Evolutionary conservation across 2,329 filamentous ascomycete genomes (phyloP).

Genomic region (Aureobasidium vineae): DNA sequence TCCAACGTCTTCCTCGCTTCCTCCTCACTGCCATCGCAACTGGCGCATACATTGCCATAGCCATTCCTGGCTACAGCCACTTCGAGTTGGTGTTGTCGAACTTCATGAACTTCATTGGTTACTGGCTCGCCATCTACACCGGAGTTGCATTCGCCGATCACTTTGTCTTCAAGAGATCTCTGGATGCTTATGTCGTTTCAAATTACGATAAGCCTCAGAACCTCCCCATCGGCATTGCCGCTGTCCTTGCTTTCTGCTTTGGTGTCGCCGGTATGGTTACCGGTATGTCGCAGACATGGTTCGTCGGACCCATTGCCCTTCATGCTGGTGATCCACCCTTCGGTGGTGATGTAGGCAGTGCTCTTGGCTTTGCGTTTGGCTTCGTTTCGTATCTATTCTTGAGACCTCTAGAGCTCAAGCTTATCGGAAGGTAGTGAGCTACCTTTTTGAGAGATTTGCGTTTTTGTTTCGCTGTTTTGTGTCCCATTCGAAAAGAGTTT

Average conservation of each 20-base stretch:
- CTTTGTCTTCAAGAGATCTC: constrained; percentile 64
- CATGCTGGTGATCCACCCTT: constrained; percentile 53
- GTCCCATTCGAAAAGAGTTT: neutral
- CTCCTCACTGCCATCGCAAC: constrained; percentile 64
- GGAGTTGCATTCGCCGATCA: constrained; percentile 66
- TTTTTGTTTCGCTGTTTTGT: constrained; percentile 4
- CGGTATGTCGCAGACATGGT: constrained; percentile 69
- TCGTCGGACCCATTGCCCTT: constrained; percentile 63
- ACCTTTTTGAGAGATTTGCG: neutral
- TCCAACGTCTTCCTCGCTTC: constrained; percentile 64
- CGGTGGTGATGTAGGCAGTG: constrained; percentile 59
- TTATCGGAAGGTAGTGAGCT: constrained; percentile 32
- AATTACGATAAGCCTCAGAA: constrained; percentile 57
- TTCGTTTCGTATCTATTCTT: constrained; percentile 53
- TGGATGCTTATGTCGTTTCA: constrained; percentile 58
- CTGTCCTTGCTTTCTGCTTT: constrained; percentile 60
- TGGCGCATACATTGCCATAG: constrained; percentile 64
- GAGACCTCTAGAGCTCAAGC: constrained; percentile 51
- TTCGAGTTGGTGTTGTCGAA: constrained; percentile 66
- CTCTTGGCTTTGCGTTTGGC: constrained; percentile 63
- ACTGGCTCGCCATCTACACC: constrained; percentile 74
- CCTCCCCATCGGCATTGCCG: constrained; percentile 64
- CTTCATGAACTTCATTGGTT: constrained; percentile 57
- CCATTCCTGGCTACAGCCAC: constrained; percentile 65
- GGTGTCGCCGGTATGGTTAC: constrained; percentile 65